A percentile compares a stretch with the other conserved stretches of the same genome.
These are phyloP conservation scores for Aspergillus carbonarius DNA, from an alignment of 2,329 filamentous ascomycete genomes.

Conservation along the genomic window DNA sequence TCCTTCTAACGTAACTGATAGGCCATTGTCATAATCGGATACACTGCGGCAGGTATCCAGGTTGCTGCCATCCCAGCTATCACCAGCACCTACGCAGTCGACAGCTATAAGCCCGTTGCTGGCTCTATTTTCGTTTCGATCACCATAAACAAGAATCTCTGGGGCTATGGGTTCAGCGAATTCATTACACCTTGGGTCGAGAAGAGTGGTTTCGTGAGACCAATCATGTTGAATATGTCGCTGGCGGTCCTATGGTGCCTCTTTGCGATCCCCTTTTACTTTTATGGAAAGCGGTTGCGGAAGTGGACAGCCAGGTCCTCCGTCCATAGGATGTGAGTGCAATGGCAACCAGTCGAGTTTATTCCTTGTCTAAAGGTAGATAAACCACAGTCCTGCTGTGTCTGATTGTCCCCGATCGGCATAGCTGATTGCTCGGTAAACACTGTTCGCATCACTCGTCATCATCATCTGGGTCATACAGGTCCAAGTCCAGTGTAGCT, in stretches of 20 bases:
- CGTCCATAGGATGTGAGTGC: slow-evolving; percentile 53
- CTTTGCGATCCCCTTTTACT: slow-evolving; percentile 58
- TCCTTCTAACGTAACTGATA: slow-evolving; percentile 5
- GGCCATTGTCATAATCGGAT: slow-evolving; percentile 58
- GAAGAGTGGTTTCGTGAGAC: slow-evolving; percentile 52
- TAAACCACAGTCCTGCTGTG: not conserved
- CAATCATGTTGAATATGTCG: slow-evolving; percentile 61
- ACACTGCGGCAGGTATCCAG: slow-evolving; percentile 56
- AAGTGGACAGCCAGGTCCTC: slow-evolving; percentile 55
- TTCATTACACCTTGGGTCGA: slow-evolving; percentile 56
- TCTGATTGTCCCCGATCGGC: not conserved
- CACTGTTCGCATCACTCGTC: slow-evolving; percentile 31
- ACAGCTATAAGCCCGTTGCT: slow-evolving; percentile 64
- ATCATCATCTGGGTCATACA: slow-evolving; percentile 48
- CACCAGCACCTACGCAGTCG: slow-evolving; percentile 58
- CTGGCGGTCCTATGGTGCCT: slow-evolving; percentile 55
- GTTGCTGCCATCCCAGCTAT: slow-evolving; percentile 62
- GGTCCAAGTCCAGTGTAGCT: slow-evolving; percentile 43
- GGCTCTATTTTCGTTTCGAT: slow-evolving; percentile 60
- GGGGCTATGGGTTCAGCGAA: slow-evolving; percentile 61
- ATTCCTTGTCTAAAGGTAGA: not conserved
- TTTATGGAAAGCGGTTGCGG: slow-evolving; percentile 58
- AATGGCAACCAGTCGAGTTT: not conserved
- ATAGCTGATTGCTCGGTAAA: not conserved
- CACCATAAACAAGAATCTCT: slow-evolving; percentile 65